A percentile compares a stretch with the other conserved stretches of the same genome.
These are phyloP conservation scores for Aspergillus baeticus DNA, from an alignment of 495 filamentous ascomycete species.

Conservation along the genomic window DNA sequence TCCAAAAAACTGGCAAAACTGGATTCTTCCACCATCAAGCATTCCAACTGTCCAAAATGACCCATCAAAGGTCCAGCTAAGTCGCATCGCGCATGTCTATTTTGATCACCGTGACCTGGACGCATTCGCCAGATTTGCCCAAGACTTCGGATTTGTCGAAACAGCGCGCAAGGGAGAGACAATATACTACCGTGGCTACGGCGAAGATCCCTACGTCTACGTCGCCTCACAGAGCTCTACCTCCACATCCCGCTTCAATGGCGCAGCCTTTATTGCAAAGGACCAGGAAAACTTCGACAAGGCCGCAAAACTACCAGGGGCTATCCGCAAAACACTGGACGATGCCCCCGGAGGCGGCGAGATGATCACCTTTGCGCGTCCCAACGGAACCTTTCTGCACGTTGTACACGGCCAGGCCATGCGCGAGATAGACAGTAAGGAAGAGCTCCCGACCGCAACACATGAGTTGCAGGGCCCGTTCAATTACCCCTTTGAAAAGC, in stretches of 20 bases:
- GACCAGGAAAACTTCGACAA: neutral
- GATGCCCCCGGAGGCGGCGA: slow-evolving; percentile 33
- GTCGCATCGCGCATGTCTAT: slow-evolving; percentile 55
- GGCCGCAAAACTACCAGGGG: neutral
- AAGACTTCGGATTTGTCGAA: slow-evolving; percentile 56
- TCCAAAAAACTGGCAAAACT: no score
- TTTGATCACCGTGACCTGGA: slow-evolving; percentile 55
- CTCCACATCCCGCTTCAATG: slow-evolving; percentile 56
- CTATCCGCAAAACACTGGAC: neutral
- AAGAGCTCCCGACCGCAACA: slow-evolving; percentile 14
- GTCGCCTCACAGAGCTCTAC: slow-evolving; percentile 44
- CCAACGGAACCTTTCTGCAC: slow-evolving; percentile 33
- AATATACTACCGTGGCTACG: slow-evolving; percentile 59
- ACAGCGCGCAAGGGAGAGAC: slow-evolving; percentile 40
- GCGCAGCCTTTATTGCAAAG: slow-evolving; percentile 28
- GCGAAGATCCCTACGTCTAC: slow-evolving; percentile 55
- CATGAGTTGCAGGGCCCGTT: slow-evolving; percentile 41
- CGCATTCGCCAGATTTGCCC: slow-evolving; percentile 44
- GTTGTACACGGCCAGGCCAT: slow-evolving; percentile 41
- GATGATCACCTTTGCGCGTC: slow-evolving; percentile 32
- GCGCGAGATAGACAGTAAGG: slow-evolving; percentile 51
- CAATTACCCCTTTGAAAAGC: slow-evolving; percentile 32
- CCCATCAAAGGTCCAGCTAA: slow-evolving; percentile 49
- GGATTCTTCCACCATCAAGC: no score
- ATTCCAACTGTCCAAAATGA: no score